Base-by-base conservation (phyloP, 2,329 filamentous ascomycete genomes). In the Fusarium goolgardi region DNA sequence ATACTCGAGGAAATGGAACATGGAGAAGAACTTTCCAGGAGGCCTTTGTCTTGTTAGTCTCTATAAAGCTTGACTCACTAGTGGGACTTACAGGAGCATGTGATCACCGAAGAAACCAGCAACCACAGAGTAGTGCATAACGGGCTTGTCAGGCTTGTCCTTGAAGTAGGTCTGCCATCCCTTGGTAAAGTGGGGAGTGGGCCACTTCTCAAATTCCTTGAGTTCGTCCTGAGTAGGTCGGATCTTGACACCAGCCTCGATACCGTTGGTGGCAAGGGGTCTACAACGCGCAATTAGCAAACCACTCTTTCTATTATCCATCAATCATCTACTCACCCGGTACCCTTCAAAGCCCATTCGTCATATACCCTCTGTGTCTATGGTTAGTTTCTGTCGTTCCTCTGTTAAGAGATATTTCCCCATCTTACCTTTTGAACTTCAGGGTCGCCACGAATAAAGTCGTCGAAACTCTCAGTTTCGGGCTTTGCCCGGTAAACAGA, bases 121-220 rank as follows among this genome's bases (percentile, higher is more conserved):
- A 73, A 94, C 93, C 56, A 94, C 87, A 2, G 86, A 90, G 80
- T 94, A 94, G 76, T 94, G 92, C 91, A 94, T 94, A 43, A 94
- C 91, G 0, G 91, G 92, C 84, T 94, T 94, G 79, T 94, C 91
- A 1, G 91, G 91, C 82, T 94, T 94, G 76, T 94, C 80, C 82
- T 93, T 91, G 79, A 94, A 95, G 81, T 95, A 94, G 55, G 86
- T 89, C 72, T 94, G 88, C 91, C 91, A 95, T 4, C 91, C 91
- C 9, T 86, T 85, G 45, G 84, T 85, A 82, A 95, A 95, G 54
- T 93, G 88, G 13, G 88, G 87, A 47, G 88, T 92, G 0, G 91
- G 91, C 90, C 91, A 93, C 9, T 78, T 84, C 75, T 90, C 88
- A 78, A 94, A 91, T 72, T 88, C 81, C 51, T 85, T 83, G 20